A percentile compares a stretch with the other conserved stretches of the same genome.
Evolutionary conservation across 2,329 filamentous ascomycete genomes (phyloP).

Genomic region (Cladophialophora chaetospira): DNA sequence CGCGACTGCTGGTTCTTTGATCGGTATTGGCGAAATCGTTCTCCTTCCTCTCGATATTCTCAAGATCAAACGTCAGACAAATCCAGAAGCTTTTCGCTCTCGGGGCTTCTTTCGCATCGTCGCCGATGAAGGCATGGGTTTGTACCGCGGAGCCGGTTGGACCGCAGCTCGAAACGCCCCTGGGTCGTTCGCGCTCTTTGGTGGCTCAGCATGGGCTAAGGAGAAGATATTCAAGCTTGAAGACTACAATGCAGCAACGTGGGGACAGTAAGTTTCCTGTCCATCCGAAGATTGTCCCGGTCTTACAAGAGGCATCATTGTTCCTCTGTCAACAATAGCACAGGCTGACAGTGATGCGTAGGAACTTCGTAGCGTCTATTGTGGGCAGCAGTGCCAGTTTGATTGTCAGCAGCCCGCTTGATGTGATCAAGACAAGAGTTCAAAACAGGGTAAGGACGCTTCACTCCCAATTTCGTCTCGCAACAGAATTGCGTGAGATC

Average conservation of each 20-base stretch:
- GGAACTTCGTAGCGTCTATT: slow-evolving; percentile 97
- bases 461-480: no score
- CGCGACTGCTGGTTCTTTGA: slow-evolving; percentile 90
- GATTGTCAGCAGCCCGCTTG: slow-evolving; percentile 90
- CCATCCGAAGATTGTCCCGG: no score
- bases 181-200: slow-evolving; percentile 95
- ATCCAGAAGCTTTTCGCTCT: slow-evolving; percentile 95
- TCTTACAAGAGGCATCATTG: no score
- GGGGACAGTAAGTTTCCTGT: no score
- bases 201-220: slow-evolving; percentile 95
- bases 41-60: slow-evolving; percentile 93
- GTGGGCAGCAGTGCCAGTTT: slow-evolving; percentile 94
- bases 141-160: slow-evolving; percentile 87
- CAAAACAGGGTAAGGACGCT: no score
- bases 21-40: slow-evolving; percentile 96
- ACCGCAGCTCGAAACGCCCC: slow-evolving; percentile 82
- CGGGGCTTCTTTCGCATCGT: slow-evolving; percentile 89
- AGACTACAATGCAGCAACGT: slow-evolving; percentile 89
- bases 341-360: no score
- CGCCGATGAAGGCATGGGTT: slow-evolving; percentile 87
- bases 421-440: slow-evolving; percentile 97
- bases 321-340: no score
- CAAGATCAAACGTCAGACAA: slow-evolving; percentile 99
- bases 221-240: slow-evolving; percentile 86
- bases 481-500: no score